These are phyloP conservation scores for Podosphaera xanthii DNA, from an alignment of 2,329 filamentous ascomycete genomes.

Conservation along the genomic window DNA sequence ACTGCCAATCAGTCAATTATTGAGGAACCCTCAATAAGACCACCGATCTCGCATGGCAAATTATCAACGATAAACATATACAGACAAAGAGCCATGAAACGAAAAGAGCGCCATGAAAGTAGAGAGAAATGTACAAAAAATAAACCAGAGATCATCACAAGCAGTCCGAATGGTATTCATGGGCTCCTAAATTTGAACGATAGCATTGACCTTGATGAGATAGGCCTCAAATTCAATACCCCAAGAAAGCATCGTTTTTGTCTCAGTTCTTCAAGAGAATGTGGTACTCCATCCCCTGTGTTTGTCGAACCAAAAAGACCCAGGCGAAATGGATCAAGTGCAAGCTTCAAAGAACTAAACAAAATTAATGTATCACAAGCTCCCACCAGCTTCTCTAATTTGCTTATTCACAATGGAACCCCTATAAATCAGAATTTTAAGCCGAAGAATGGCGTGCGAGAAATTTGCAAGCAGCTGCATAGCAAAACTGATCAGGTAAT, in stretches of 20 bases:
- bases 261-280: background rate
- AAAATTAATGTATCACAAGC: background rate
- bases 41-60: conserved; percentile 8
- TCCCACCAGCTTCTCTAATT: background rate
- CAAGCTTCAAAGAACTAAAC: background rate
- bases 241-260: conserved; percentile 13
- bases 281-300: background rate
- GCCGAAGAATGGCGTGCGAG: too few species aligned
- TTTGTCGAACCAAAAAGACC: background rate
- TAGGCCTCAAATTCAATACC: conserved; percentile 16
- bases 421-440: background rate
- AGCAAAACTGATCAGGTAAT: background rate
- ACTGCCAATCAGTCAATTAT: background rate
- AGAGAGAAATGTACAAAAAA: conserved; percentile 5
- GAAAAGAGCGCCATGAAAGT: background rate
- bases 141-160: conserved; percentile 12
- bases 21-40: background rate
- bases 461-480: background rate
- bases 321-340: background rate
- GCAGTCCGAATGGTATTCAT: conserved; percentile 12
- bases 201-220: conserved; percentile 18
- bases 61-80: conserved; percentile 5
- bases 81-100: background rate
- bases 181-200: conserved; percentile 8
- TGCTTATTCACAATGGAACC: background rate